Evolutionary conservation across 352 stramenopile genomes (phyloP), one percentile per base, ranked within the genome.

Genomic region (Phytophthora megakarya): DNA sequence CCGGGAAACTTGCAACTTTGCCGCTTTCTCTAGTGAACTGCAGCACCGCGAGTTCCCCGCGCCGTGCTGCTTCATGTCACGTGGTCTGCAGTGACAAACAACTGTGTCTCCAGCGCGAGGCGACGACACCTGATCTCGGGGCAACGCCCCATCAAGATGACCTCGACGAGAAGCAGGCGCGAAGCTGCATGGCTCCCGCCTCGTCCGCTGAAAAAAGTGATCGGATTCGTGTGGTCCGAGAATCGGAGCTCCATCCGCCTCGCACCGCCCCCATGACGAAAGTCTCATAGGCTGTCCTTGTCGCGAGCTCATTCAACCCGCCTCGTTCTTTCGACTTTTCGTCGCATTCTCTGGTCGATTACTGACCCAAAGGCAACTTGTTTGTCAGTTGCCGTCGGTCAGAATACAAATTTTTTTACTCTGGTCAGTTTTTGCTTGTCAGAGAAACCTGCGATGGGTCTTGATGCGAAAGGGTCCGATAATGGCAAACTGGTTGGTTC

Each of bases 91-190:
- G 35, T 58, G 47, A 58, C 47, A 30, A 23, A 48, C 48, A 56
- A 72, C 48, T 61, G 59, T 60, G 58, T 35, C 59, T 49, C 39
- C 19, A 52, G 51, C 42, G 40, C 61, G 60, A 73, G 28, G 33
- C 13, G 42, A 47, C 65, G 40, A 70, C 65, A 61, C 32, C 61
- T 73, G 54, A 70, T 73, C 48, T 70, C 22, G 28, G n/a, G n/a
- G n/a, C n/a, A n/a, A n/a, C 19, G 16, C 38, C 38, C 46, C 60
- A 67, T 51, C 60, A 63, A 68, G 52, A 50, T 63, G 46, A 45
- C 26, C 37, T 30, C 21, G 25, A 12, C 4, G 10, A 66, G 35
- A 32, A 48, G 26, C 9, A 18, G 25, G 15, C 35, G 18, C 19
- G 21, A 7, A 40, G n/a, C n/a, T n/a, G n/a, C n/a, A n/a, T n/a